Evolutionary conservation across 768 basidiomycete species (phyloP).

Genomic region (Phlebiopsis flavidoalba): DNA sequence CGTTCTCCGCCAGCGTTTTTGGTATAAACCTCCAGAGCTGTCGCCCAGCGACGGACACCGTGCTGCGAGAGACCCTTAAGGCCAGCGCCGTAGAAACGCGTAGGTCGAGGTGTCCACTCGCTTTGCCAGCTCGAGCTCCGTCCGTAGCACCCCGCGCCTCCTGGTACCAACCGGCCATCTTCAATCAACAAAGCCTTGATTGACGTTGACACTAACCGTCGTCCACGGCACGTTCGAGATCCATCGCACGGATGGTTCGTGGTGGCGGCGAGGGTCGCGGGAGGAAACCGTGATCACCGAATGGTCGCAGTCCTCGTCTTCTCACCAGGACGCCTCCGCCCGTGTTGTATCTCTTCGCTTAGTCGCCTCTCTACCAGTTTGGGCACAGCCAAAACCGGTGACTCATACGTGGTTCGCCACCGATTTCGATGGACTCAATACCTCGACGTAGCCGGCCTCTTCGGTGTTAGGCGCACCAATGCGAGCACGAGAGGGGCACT

Average conservation of each 20-base stretch:
- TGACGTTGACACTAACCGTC: conserved; percentile 96
- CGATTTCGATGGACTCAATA: conserved; percentile 93
- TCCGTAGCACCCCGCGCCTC: conserved; percentile 94
- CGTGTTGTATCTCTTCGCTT: conserved; percentile 55
- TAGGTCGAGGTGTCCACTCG: conserved; percentile 73
- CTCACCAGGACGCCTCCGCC: conserved; percentile 41
- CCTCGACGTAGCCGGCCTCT: conserved; percentile 90
- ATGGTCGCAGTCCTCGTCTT: conserved; percentile 90
- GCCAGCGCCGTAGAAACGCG: conserved; percentile 88
- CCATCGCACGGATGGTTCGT: conserved; percentile 91
- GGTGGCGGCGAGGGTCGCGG: too few species aligned
- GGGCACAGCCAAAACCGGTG: conserved; percentile 91
- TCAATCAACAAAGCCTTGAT: conserved; percentile 91
- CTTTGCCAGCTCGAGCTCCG: conserved; percentile 88
- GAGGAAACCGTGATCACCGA: too few species aligned
- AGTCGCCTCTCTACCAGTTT: conserved; percentile 64
- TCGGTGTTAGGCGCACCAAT: conserved; percentile 97
- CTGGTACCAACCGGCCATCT: conserved; percentile 85
- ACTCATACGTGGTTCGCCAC: conserved; percentile 98
- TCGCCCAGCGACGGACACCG: conserved; percentile 84
- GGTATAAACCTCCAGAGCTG: conserved; percentile 91
- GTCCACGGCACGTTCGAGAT: conserved; percentile 93
- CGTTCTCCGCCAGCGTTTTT: conserved; percentile 91
- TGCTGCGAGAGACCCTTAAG: conserved; percentile 92
- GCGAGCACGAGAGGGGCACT: conserved; percentile 94